These are phyloP conservation scores for Linnemannia hyalina DNA, from an alignment of 192 early-diverging fungal species.

Conservation along the genomic window DNA sequence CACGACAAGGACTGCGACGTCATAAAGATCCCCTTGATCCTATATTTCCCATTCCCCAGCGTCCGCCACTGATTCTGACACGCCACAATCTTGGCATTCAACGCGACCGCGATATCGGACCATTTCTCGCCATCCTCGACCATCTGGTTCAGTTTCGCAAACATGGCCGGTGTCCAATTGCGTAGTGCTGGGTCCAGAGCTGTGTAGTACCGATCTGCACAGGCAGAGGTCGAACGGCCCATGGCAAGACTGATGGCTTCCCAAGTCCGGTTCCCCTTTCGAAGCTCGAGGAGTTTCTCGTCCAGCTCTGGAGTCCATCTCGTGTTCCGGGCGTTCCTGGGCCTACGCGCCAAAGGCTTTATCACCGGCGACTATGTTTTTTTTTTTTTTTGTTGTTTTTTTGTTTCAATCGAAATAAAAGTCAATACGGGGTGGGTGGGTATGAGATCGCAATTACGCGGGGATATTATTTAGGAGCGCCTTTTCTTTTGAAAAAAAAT, in stretches of 20 bases:
- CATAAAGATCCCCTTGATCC: constrained; percentile 15
- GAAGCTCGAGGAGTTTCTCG: not conserved
- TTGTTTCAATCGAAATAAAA: not conserved
- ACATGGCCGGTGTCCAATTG: constrained; percentile 47
- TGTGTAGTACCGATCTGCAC: constrained; percentile 41
- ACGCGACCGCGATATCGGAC: constrained; percentile 7
- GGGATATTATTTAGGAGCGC: not conserved
- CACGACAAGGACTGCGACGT: not conserved
- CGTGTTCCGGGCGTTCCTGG: not conserved
- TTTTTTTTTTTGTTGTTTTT: not conserved
- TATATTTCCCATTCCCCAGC: constrained; percentile 24
- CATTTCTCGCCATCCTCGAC: constrained; percentile 25
- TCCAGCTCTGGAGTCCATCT: constrained; percentile 40
- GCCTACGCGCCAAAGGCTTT: not conserved
- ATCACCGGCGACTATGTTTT: not conserved
- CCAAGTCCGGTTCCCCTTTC: constrained; percentile 27
- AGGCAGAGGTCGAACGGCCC: constrained; percentile 12
- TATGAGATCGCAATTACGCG: not conserved
- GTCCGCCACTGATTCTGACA: constrained; percentile 50
- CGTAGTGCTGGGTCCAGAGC: constrained; percentile 27
- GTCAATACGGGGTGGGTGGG: too few relatives aligned
- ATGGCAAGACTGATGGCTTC: constrained; percentile 17
- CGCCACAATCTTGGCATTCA: constrained; percentile 6
- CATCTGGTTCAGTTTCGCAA: constrained; percentile 44
- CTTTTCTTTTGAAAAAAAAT: too few relatives aligned